Evolutionary conservation across 2,329 filamentous ascomycete genomes (phyloP), one percentile per base, ranked within the genome.

Genomic region (Penicillium sp.): DNA sequence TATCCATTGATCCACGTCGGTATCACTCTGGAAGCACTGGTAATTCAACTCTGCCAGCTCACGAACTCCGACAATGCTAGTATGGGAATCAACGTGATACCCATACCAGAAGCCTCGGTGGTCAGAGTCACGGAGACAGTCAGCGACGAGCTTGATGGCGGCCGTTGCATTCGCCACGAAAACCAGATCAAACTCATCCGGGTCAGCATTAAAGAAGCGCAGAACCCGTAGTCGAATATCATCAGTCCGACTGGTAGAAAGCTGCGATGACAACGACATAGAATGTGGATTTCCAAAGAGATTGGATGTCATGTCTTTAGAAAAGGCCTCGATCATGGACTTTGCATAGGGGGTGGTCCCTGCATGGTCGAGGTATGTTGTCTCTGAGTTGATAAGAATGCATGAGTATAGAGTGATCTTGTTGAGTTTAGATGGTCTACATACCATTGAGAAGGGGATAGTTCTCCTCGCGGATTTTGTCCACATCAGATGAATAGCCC

Each of bases 281-380:
- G 93, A 97, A 74, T 97, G 93, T 0, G 93, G 93, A 59, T 97
- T 97, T 33, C 92, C 93, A 63, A 92, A 92, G 0, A 97, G 78
- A 64, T 87, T 89, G 3, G 83, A 79, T 23, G 87, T 87, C 82
- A 97, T 88, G 55, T 94, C 90, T n/a, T 77, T 72, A 8, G 90
- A 85, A 74, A 96, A 96, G 21, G 77, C 80, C 61, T 93, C 88
- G 72, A 97, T 87, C 21, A 94, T 75, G 26, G 90, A 92, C 71
- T 89, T 93, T 37, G 91, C 80, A 68, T 89, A 91, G 1, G 89
- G 79, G 0, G 92, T 93, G n/a, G 91, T 90, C n/a, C 92, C 93
- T 0, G 92, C 92, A 87, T 97, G 92, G 66, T 97, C 93, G 52
- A 97, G 87, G 71, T 97, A 97, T 43, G 87, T 81, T 9, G 85